phyloP scores from a whole-genome alignment of 2,329 filamentous ascomycete species.

The Penicillium sp. region DNA sequence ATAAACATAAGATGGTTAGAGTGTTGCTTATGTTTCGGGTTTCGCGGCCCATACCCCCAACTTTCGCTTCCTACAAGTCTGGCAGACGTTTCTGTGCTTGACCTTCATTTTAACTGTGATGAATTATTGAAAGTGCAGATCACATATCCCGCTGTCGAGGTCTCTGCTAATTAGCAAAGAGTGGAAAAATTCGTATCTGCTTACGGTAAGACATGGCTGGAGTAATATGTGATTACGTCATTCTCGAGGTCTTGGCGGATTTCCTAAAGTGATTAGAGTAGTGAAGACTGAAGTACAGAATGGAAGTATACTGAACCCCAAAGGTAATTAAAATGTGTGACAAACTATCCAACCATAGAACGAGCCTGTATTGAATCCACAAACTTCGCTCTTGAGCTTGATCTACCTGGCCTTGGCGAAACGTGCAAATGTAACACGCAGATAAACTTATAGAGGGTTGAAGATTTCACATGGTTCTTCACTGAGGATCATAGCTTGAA shows the following conservation, averaged over 20 bases:
- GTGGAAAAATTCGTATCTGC: background rate
- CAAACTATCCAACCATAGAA: too few relatives aligned
- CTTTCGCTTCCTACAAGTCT: background rate
- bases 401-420: too few relatives aligned
- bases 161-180: background rate
- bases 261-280: background rate
- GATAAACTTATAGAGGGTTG: too few relatives aligned
- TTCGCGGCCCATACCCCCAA: background rate
- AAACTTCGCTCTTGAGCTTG: too few relatives aligned
- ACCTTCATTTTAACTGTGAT: background rate
- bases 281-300: too few relatives aligned
- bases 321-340: too few relatives aligned
- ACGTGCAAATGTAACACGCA: too few relatives aligned
- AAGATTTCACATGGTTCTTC: too few relatives aligned
- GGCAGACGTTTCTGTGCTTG: background rate
- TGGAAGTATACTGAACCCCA: too few relatives aligned
- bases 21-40: background rate
- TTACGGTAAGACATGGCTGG: background rate
- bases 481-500: too few relatives aligned
- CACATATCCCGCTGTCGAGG: background rate
- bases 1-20: background rate
- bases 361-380: too few relatives aligned
- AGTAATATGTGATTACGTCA: background rate
- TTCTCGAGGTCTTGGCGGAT: background rate
- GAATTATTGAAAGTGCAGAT: background rate